phyloP scores from a whole-genome alignment of 1,284 basidiomycete genomes.

The Rhodotorula sp. region DNA sequence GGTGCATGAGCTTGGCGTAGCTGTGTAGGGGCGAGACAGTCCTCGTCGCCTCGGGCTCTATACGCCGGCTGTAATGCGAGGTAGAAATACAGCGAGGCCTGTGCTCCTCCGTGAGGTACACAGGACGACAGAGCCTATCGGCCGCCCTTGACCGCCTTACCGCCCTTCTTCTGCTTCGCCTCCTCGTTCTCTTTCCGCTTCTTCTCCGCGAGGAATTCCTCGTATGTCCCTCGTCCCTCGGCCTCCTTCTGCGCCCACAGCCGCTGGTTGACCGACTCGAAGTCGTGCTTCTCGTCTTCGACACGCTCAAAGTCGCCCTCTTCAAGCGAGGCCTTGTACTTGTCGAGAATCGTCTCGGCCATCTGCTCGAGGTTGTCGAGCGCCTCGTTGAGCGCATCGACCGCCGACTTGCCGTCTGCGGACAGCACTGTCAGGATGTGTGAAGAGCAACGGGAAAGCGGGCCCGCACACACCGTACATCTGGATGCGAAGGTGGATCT shows the following conservation, averaged over 20 bases:
- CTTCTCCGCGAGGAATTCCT: constrained; percentile 29
- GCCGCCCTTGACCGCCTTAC: constrained; percentile 33
- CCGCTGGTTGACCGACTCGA: constrained; percentile 37
- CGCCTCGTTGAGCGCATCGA: constrained; percentile 40
- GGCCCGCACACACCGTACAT: constrained; percentile 80
- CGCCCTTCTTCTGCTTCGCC: constrained; percentile 17
- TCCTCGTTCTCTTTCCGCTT: constrained; percentile 20
- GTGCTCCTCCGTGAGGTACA: neutral
- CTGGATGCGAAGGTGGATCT: constrained; percentile 93
- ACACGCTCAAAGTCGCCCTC: constrained; percentile 38
- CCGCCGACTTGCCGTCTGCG: constrained; percentile 42
- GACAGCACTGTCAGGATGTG: neutral
- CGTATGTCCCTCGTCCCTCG: constrained; percentile 27
- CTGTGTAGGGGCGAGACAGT: too few species aligned
- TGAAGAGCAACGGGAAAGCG: neutral
- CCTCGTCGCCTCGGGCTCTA: too few species aligned
- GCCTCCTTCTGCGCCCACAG: constrained; percentile 40
- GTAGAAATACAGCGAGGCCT: neutral
- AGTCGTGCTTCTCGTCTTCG: constrained; percentile 40
- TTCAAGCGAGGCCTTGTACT: constrained; percentile 41
- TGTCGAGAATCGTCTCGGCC: constrained; percentile 34
- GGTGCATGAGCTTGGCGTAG: too few species aligned
- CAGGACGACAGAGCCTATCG: too few species aligned
- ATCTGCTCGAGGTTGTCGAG: constrained; percentile 43
- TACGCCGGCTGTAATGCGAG: too few species aligned